These are phyloP conservation scores for Phytomonas francai DNA, from an alignment of 208 protist species.

Conservation along the genomic window DNA sequence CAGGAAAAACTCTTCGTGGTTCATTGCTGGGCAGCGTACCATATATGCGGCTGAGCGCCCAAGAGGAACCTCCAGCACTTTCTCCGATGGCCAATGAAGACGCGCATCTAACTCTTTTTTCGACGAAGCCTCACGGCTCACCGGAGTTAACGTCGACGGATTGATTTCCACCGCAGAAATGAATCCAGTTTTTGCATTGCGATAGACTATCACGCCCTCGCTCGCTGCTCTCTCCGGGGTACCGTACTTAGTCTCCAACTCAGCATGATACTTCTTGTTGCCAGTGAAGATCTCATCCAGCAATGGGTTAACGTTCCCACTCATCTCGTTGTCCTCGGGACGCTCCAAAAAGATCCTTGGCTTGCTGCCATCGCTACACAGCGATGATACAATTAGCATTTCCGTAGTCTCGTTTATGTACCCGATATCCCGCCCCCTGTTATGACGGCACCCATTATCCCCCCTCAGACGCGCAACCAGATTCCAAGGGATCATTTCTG, in stretches of 20 bases:
- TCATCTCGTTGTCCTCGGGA: slow-evolving; percentile 40
- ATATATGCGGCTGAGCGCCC: slow-evolving; percentile 33
- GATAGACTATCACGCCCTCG: slow-evolving; percentile 29
- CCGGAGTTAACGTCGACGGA: slow-evolving; percentile 11
- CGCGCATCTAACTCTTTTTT: slow-evolving; percentile 16
- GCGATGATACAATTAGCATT: slow-evolving; percentile 29
- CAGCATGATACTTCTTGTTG: slow-evolving; percentile 24
- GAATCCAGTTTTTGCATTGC: slow-evolving; percentile 10
- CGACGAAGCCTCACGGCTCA: slow-evolving; percentile 12
- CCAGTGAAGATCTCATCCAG: slow-evolving; percentile 15
- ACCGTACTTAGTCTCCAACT: slow-evolving; percentile 27
- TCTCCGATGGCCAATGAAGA: slow-evolving; percentile 16
- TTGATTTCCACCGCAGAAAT: slow-evolving; percentile 38
- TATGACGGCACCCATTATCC: slow-evolving; percentile 20
- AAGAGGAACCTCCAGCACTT: slow-evolving; percentile 32
- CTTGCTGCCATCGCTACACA: slow-evolving; percentile 20
- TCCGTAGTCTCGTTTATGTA: slow-evolving; percentile 27
- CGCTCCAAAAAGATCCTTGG: slow-evolving; percentile 35
- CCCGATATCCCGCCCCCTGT: slow-evolving; percentile 13
- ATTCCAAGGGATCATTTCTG: slow-evolving; percentile 24
- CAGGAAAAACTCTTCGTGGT: slow-evolving; percentile 48
- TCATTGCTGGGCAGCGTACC: slow-evolving; percentile 24
- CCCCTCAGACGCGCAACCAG: slow-evolving; percentile 39
- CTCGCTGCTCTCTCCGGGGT: slow-evolving; percentile 13
- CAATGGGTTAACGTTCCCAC: slow-evolving; percentile 6